Conservation (phyloP, 345 rosid genomes). For the Limnanthes douglasii region DNA sequence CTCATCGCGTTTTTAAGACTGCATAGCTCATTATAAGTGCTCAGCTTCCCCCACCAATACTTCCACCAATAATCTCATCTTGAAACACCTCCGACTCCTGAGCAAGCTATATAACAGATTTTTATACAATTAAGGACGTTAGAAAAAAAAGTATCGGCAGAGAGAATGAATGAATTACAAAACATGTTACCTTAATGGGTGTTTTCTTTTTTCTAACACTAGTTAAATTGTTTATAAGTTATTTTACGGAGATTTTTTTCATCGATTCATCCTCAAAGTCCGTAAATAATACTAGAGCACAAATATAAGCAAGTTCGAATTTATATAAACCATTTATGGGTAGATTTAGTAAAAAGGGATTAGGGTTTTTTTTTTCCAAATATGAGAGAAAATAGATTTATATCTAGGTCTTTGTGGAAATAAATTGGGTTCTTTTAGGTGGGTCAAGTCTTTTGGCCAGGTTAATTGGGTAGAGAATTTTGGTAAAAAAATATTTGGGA, state of each 20-base stretch:
- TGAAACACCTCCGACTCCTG: conserved; percentile 92
- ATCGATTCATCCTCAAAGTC: conserved; percentile 79
- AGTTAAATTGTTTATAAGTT: conserved; percentile 71
- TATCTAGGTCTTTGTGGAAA: no score
- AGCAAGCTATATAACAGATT: conserved; percentile 38
- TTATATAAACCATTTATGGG: no score
- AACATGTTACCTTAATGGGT: conserved; percentile 65
- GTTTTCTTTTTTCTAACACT: conserved; percentile 95
- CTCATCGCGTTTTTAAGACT: conserved; percentile 97
- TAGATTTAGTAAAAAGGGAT: no score
- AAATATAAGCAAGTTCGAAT: no score
- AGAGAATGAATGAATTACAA: conserved; percentile 6
- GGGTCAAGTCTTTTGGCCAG: no score
- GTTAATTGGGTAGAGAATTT: no score
- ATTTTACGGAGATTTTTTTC: conserved; percentile 77
- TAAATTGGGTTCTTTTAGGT: no score
- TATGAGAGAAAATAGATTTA: no score
- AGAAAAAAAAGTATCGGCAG: conserved; percentile 10
- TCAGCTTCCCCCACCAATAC: conserved; percentile 74
- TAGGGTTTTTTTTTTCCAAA: no score
- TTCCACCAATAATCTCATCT: conserved; percentile 78
- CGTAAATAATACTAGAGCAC: conserved; percentile 94
- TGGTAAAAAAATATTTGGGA: no score
- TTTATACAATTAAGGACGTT: conserved; percentile 6
- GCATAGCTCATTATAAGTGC: conserved; percentile 94